A percentile compares a stretch with the other conserved stretches of the same genome.
phyloP scores from a whole-genome alignment of 805 yeast species.

The Yarrowia sp. region DNA sequence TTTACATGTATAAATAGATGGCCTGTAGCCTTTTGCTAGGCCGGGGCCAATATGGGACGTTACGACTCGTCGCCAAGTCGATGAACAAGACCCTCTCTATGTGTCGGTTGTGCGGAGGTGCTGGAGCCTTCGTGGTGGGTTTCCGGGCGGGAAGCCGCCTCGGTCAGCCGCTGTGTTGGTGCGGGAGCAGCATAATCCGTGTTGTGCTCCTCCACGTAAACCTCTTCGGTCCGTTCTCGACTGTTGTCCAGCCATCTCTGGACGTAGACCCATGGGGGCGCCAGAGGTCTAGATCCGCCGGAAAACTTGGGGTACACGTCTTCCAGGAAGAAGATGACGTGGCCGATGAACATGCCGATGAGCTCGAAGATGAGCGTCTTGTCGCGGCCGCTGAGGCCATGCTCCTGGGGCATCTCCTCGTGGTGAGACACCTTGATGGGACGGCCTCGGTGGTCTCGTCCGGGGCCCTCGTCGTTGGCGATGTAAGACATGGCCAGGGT shows the following conservation, averaged over 20 bases:
- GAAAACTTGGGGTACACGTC: constrained; percentile 46
- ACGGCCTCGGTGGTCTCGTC: constrained; percentile 21
- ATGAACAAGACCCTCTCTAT: constrained; percentile 17
- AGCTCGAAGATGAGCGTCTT: constrained; percentile 32
- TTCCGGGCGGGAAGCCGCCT: neutral
- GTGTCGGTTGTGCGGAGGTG: constrained; percentile 10
- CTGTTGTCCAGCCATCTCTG: constrained; percentile 4
- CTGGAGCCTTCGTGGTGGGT: neutral
- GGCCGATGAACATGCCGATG: constrained; percentile 47
- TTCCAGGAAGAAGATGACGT: constrained; percentile 43
- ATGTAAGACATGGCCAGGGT: constrained; percentile 35
- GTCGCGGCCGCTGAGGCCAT: constrained; percentile 29
- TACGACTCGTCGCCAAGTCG: neutral
- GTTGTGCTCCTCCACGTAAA: constrained; percentile 1
- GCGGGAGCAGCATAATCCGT: neutral
- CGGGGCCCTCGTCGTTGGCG: constrained; percentile 29
- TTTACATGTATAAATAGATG: constrained; percentile 20
- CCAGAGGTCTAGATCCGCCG: constrained; percentile 39
- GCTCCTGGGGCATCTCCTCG: constrained; percentile 29
- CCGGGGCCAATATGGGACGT: neutral
- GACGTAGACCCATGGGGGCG: constrained; percentile 45
- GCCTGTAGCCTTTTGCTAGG: neutral
- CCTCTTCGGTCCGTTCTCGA: constrained; percentile 7
- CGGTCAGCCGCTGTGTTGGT: constrained; percentile 1
- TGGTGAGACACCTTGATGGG: constrained; percentile 15